Evolutionary conservation across 805 yeast species (phyloP).

Genomic region (Dipodascus geniculatus): DNA sequence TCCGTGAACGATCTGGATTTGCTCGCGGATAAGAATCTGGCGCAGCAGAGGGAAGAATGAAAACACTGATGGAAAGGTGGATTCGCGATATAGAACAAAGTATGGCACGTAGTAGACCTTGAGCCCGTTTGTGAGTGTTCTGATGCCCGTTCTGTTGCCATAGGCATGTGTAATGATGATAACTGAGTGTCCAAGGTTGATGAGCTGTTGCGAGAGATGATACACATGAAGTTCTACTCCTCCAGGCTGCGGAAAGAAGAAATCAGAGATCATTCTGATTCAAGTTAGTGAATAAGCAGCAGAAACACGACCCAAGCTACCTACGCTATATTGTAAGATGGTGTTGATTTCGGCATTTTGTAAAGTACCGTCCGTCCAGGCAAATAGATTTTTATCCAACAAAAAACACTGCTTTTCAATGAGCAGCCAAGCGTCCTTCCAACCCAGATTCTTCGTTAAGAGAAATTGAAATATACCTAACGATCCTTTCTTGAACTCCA

Average conservation of each 20-base stretch:
- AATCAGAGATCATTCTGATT: conserved; percentile 73
- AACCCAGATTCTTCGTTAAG: too few species aligned
- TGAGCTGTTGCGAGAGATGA: conserved; percentile 70
- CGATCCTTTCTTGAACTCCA: too few species aligned
- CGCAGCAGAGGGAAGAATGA: conserved; percentile 77
- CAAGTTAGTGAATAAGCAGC: neutral
- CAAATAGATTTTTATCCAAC: neutral
- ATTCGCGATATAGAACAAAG: conserved; percentile 65
- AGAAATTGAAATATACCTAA: too few species aligned
- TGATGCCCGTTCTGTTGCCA: conserved; percentile 67
- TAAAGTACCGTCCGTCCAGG: too few species aligned
- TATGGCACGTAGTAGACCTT: conserved; percentile 89
- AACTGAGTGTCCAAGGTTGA: conserved; percentile 74
- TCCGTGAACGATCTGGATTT: conserved; percentile 83
- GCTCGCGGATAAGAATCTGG: conserved; percentile 75
- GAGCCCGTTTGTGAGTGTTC: conserved; percentile 78
- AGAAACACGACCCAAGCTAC: neutral
- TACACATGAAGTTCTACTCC: conserved; percentile 95
- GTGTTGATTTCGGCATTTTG: neutral
- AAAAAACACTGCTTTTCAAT: too few species aligned
- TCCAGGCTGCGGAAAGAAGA: conserved; percentile 97
- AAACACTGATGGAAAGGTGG: conserved; percentile 83
- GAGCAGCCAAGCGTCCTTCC: too few species aligned
- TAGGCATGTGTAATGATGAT: conserved; percentile 83
- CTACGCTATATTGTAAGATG: neutral